These are phyloP conservation scores for Inga laurina DNA, from an alignment of 306 rosid genomes.

Conservation along the genomic window DNA sequence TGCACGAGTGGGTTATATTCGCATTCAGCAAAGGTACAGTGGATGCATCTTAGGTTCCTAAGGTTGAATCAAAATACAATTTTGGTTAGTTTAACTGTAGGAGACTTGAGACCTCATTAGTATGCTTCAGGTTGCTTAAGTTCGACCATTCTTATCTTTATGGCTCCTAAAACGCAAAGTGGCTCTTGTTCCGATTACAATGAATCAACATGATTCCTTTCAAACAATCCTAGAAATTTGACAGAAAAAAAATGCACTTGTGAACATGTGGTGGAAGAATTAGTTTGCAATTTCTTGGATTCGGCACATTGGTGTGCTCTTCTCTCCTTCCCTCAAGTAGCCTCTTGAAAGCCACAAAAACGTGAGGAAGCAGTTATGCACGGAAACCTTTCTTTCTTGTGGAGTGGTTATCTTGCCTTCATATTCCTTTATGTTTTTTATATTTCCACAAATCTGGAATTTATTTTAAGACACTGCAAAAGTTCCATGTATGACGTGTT, in stretches of 20 bases:
- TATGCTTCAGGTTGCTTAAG: constrained; percentile 6
- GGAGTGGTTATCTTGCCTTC: neutral
- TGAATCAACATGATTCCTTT: constrained; percentile 1
- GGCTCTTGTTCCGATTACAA: constrained; percentile 12
- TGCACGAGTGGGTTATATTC: constrained; percentile 15
- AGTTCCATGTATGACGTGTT: neutral
- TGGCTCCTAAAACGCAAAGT: neutral
- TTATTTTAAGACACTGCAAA: neutral
- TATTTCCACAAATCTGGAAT: neutral
- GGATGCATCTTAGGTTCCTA: neutral
- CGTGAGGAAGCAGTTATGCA: neutral
- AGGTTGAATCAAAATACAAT: constrained; percentile 1
- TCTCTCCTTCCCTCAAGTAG: neutral
- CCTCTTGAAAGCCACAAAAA: neutral
- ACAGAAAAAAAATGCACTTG: neutral
- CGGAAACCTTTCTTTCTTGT: neutral
- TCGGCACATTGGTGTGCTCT: neutral
- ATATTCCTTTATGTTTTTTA: neutral
- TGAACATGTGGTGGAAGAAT: neutral
- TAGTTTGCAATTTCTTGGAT: constrained; percentile 1
- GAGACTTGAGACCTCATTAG: constrained; percentile 7
- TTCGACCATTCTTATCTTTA: neutral
- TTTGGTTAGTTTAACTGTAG: constrained; percentile 7
- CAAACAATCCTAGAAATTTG: constrained; percentile 12
- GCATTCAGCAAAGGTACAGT: neutral